Evolutionary conservation across 1,284 basidiomycete genomes (phyloP).

Genomic region (Ustilago curta): DNA sequence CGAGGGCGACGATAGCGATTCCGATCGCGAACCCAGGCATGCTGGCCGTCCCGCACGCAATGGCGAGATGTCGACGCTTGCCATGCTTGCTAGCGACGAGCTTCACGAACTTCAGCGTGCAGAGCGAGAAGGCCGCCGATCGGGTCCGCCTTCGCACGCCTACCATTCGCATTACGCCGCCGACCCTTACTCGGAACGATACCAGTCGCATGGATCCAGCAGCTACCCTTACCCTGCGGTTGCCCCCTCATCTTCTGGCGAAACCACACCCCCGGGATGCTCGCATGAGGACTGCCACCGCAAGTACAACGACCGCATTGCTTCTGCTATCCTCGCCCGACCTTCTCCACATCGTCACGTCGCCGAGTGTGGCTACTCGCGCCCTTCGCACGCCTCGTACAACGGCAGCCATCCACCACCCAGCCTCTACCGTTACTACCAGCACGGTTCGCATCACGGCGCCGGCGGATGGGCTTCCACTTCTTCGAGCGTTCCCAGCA

Average conservation of each 20-base stretch:
- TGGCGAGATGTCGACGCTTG: constrained; percentile 67
- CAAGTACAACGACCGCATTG: constrained; percentile 62
- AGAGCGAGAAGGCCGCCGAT: constrained; percentile 55
- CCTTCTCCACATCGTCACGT: constrained; percentile 34
- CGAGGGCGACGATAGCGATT: constrained; percentile 58
- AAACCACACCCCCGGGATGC: constrained; percentile 55
- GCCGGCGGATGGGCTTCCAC: constrained; percentile 55
- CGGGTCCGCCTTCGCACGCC: constrained; percentile 22
- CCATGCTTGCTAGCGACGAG: constrained; percentile 66
- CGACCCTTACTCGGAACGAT: constrained; percentile 44
- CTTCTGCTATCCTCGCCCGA: constrained; percentile 46
- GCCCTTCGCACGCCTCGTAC: constrained; percentile 37
- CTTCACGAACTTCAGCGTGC: constrained; percentile 61
- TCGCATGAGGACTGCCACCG: constrained; percentile 63
- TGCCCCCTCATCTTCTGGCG: constrained; percentile 14
- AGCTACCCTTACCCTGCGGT: constrained; percentile 27
- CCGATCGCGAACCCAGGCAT: constrained; percentile 45
- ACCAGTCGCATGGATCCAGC: constrained; percentile 28
- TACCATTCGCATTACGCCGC: constrained; percentile 32
- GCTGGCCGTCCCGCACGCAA: constrained; percentile 23
- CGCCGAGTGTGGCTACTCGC: constrained; percentile 33
- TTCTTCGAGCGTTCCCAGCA: constrained; percentile 64
- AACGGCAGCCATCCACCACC: constrained; percentile 48
- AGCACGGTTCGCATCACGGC: constrained; percentile 39
- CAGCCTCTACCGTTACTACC: constrained; percentile 53